phyloP scores from a whole-genome alignment of 805 yeast genomes.

The Pichia exigua region DNA sequence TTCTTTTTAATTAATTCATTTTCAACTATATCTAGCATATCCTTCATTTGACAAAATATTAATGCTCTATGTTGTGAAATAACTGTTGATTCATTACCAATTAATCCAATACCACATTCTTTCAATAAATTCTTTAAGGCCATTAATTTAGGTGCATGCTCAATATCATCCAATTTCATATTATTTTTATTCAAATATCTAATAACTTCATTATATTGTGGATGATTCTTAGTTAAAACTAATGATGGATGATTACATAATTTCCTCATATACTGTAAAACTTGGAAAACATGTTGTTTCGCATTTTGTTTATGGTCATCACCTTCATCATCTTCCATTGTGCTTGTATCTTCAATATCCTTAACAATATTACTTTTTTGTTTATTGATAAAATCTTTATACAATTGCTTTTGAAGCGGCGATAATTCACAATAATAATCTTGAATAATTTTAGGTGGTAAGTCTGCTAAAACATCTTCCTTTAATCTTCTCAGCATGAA shows the following conservation, averaged over 20 bases:
- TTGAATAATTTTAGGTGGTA: constrained; percentile 97
- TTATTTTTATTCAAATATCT: constrained; percentile 51
- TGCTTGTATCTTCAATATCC: constrained; percentile 41
- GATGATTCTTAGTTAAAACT: constrained; percentile 76
- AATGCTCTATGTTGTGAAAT: constrained; percentile 94
- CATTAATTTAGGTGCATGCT: constrained; percentile 82
- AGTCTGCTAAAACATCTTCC: constrained; percentile 90
- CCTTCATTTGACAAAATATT: constrained; percentile 92
- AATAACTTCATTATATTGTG: constrained; percentile 65
- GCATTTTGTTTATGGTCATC: constrained; percentile 29
- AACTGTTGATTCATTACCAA: constrained; percentile 35
- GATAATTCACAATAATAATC: constrained; percentile 96
- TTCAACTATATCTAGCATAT: constrained; percentile 96
- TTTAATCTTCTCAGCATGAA: constrained; percentile 92
- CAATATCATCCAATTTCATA: constrained; percentile 58
- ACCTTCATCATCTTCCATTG: not conserved
- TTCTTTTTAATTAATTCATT: constrained; percentile 72
- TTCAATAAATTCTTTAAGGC: constrained; percentile 72
- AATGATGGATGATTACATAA: constrained; percentile 94
- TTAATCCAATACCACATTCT: constrained; percentile 86
- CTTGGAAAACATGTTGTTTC: constrained; percentile 94
- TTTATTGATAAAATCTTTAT: constrained; percentile 81
- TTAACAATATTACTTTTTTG: constrained; percentile 67
- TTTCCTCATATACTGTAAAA: constrained; percentile 93
- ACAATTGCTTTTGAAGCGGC: constrained; percentile 79